phyloP scores from a whole-genome alignment of 2,329 filamentous ascomycete genomes.

The Alternaria incomplexa region DNA sequence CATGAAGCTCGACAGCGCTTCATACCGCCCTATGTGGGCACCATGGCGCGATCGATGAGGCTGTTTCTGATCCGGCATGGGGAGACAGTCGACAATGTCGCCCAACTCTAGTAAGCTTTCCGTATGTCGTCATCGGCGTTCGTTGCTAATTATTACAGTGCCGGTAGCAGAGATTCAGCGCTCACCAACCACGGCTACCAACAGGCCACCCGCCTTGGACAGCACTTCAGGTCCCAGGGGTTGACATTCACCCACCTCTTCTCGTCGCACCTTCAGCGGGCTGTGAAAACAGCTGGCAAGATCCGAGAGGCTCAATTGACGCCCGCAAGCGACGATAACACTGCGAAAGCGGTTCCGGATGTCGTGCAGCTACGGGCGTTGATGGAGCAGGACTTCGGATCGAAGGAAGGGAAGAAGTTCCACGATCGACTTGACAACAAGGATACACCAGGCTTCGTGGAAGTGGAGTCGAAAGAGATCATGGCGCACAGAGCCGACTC shows the following conservation, averaged over 20 bases:
- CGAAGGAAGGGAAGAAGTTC: constrained; percentile 70
- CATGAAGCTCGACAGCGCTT: constrained; percentile 21
- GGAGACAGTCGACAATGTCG: constrained; percentile 90
- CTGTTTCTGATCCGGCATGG: constrained; percentile 84
- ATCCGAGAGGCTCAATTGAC: constrained; percentile 63
- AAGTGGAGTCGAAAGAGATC: constrained; percentile 70
- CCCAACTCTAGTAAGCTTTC: constrained; percentile 68
- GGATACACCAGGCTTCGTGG: constrained; percentile 55
- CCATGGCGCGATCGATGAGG: constrained; percentile 56
- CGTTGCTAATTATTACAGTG: constrained; percentile 58
- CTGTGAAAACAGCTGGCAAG: constrained; percentile 72
- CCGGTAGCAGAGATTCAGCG: constrained; percentile 79
- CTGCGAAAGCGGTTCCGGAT: constrained; percentile 19
- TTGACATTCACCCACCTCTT: constrained; percentile 75
- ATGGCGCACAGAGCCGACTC: constrained; percentile 68
- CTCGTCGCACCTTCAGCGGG: constrained; percentile 78
- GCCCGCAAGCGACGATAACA: background rate
- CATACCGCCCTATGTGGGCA: constrained; percentile 23
- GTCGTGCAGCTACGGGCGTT: constrained; percentile 50
- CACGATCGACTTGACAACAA: constrained; percentile 47
- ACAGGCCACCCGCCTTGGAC: constrained; percentile 75
- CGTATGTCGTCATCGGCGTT: background rate
- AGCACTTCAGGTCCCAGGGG: constrained; percentile 67
- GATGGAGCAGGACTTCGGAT: constrained; percentile 77
- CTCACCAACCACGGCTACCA: constrained; percentile 82